Percentiles rank a stretch among this genome's conserved stretches.
phyloP scores from a whole-genome alignment of 129 eudicot genomes.

The Tagetes patula region DNA sequence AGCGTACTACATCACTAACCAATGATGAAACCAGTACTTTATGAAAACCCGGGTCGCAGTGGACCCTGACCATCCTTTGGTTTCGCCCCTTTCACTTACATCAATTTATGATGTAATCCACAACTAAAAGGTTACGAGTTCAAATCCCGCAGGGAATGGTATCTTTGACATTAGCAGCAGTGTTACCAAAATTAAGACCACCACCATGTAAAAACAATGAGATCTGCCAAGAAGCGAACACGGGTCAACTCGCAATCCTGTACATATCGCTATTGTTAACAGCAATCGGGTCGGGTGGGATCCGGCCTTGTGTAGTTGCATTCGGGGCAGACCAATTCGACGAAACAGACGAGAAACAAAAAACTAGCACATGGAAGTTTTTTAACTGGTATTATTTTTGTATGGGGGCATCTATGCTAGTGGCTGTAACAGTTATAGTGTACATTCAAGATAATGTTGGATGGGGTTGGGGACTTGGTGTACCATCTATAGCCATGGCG shows the following conservation, averaged over 20 bases:
- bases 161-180: slow-evolving; percentile 62
- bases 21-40: too few relatives aligned
- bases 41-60: not conserved
- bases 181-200: slow-evolving; percentile 71
- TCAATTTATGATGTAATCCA: too few relatives aligned
- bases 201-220: slow-evolving; percentile 42
- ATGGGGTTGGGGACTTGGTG: slow-evolving; percentile 96
- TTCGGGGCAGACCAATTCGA: slow-evolving; percentile 94
- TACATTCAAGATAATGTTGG: slow-evolving; percentile 80
- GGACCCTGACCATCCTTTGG: not conserved
- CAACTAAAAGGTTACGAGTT: not conserved
- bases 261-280: slow-evolving; percentile 65
- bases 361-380: slow-evolving; percentile 75
- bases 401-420: slow-evolving; percentile 78
- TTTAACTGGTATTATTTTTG: slow-evolving; percentile 91
- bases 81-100: not conserved
- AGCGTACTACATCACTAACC: too few relatives aligned
- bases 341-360: slow-evolving; percentile 60
- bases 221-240: slow-evolving; percentile 57
- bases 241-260: slow-evolving; percentile 66
- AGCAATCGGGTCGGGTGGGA: slow-evolving; percentile 87
- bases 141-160: slow-evolving; percentile 60
- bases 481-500: slow-evolving; percentile 70
- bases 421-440: slow-evolving; percentile 78
- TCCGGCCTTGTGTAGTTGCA: slow-evolving; percentile 91